Conservation (phyloP, 768 basidiomycete species). For the Mycena galericulata region DNA sequence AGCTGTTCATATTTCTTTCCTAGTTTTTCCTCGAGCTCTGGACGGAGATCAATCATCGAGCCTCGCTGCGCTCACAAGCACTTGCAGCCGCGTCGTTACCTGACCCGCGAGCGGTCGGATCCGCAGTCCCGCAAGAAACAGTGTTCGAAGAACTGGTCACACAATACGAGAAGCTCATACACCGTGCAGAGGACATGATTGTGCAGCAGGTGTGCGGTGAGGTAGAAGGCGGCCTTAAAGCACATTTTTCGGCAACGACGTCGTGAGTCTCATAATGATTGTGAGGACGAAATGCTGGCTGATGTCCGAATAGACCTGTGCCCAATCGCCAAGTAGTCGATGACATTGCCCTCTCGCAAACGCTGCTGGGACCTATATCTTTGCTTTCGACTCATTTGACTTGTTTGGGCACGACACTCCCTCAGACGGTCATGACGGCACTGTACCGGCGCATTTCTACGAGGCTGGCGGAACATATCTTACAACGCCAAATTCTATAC, state of each 20-base stretch:
- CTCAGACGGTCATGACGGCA: constrained; percentile 64
- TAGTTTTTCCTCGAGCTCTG: constrained; percentile 96
- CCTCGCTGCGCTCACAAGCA: constrained; percentile 67
- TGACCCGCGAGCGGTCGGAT: constrained; percentile 47
- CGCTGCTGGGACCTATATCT: constrained; percentile 81
- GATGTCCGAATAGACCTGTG: constrained; percentile 34
- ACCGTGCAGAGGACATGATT: constrained; percentile 89
- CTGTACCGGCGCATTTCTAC: constrained; percentile 83
- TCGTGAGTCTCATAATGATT: constrained; percentile 46
- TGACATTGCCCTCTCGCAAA: constrained; percentile 70
- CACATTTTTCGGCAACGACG: constrained; percentile 71
- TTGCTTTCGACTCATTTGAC: constrained; percentile 84
- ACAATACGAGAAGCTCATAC: constrained; percentile 69
- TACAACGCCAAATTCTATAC: constrained; percentile 86
- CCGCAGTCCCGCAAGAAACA: constrained; percentile 65
- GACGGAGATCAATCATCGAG: constrained; percentile 77
- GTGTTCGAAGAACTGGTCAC: constrained; percentile 84
- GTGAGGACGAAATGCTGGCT: not conserved
- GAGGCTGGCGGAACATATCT: constrained; percentile 79
- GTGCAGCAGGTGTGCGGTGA: constrained; percentile 86
- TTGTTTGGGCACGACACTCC: constrained; percentile 73
- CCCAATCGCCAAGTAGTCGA: constrained; percentile 40
- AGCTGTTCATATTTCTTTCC: constrained; percentile 3
- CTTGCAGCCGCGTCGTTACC: constrained; percentile 65
- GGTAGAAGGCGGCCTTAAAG: constrained; percentile 79